Evolutionary conservation across 768 basidiomycete species (phyloP).

Genomic region (Leccinum subgranulosum): DNA sequence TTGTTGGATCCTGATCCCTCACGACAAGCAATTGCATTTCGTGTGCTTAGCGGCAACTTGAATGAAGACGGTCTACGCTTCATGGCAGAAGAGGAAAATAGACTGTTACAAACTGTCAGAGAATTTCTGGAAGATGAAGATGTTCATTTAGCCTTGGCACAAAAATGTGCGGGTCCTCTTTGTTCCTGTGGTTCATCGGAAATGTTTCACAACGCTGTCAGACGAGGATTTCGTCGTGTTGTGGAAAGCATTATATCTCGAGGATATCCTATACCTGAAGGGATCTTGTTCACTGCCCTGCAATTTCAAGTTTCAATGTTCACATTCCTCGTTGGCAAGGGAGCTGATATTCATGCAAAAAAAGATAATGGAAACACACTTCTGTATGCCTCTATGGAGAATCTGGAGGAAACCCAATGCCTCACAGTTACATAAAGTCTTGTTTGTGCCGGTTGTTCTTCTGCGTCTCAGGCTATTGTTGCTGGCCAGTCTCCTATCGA

Average conservation of each 20-base stretch:
- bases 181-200: neutral
- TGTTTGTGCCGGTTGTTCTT: neutral
- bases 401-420: neutral
- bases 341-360: too few relatives aligned
- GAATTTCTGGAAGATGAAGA: neutral
- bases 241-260: neutral
- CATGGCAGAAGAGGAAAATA: neutral
- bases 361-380: neutral
- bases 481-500: neutral
- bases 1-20: neutral
- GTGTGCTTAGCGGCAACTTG: neutral
- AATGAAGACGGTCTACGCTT: neutral
- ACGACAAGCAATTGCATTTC: neutral
- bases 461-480: neutral
- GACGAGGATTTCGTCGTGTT: neutral
- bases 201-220: neutral
- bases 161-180: neutral
- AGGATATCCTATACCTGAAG: neutral
- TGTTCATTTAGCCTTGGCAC: neutral
- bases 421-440: neutral
- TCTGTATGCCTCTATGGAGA: neutral
- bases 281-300: neutral
- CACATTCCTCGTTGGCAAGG: neutral
- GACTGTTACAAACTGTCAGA: neutral
- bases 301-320: neutral